Evolutionary conservation across 2,329 filamentous ascomycete species (phyloP), one percentile per base, ranked within the genome.

Genomic region (Neophaeococcomyces aloes): DNA sequence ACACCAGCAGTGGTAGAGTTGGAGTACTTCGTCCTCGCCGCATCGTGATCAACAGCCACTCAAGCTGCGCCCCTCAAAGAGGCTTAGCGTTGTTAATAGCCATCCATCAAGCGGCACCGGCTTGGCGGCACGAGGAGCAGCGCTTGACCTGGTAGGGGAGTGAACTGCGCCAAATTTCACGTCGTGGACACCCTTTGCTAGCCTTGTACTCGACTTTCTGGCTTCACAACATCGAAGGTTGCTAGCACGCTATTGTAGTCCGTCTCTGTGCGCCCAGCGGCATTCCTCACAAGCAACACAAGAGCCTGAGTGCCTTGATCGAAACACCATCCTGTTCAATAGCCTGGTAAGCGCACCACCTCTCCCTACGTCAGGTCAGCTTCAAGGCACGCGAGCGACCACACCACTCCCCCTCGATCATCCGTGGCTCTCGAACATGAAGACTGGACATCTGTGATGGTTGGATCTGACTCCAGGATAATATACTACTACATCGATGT

Each of bases 111-210:
- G 39, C 31, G 39, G 30, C 31, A 25, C 39, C 15, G 39, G 39
- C 30, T 34, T 35, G 39, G 30, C 30, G 19, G 39, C 23, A 27
- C 23, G 23, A 27, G n/a, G n/a, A n/a, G 23, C 23, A 27, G 39
- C 39, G 39, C 39, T 42, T 42, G 39, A 27, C 39, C 39, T 35
- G 17, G 39, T 10, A 18, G 19, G 30, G 39, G 13, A 42, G 29
- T 14, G 18, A 42, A 17, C 19, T 42, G 39, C 39, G 39, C 39
- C 39, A 42, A 42, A 27, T 42, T 42, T 30, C 30, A 42, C 39
- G 39, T 35, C 29, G 17, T 30, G 34, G 30, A 27, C 31, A 30
- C 39, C 39, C 39, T 42, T 42, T 34, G 29, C 19, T 42, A 30
- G 17, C 30, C 7, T 19, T 19, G 19, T 7, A 17, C 30, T 32